A percentile compares a stretch with the other conserved stretches of the same genome.
These are phyloP conservation scores for Trypanosoma platydactyli DNA, from an alignment of 208 protist species.

Conservation along the genomic window DNA sequence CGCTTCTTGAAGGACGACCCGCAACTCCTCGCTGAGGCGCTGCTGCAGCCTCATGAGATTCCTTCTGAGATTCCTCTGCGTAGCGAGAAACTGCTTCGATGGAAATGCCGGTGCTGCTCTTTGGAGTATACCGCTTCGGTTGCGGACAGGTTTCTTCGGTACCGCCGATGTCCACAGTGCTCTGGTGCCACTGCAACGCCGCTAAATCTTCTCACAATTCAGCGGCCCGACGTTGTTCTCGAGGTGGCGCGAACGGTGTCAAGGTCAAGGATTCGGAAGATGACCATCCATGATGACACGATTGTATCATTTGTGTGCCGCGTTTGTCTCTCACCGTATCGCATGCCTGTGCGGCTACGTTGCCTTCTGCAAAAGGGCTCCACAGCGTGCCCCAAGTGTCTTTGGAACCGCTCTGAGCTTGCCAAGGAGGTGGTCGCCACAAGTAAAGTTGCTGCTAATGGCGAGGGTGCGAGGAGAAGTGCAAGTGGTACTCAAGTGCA, in stretches of 20 bases:
- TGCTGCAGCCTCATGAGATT: slow-evolving; percentile 56
- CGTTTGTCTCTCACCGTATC: slow-evolving; percentile 62
- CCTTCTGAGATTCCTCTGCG: slow-evolving; percentile 44
- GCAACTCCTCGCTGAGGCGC: slow-evolving; percentile 51
- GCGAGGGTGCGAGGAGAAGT: no score
- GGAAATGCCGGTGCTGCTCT: slow-evolving; percentile 64
- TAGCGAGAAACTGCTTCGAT: slow-evolving; percentile 49
- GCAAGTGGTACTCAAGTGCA: slow-evolving; percentile 17
- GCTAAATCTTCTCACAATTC: slow-evolving; percentile 62
- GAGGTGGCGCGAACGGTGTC: slow-evolving; percentile 62
- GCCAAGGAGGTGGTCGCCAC: slow-evolving; percentile 28
- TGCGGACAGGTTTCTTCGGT: slow-evolving; percentile 48
- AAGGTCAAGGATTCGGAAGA: slow-evolving; percentile 35
- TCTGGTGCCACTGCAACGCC: slow-evolving; percentile 38
- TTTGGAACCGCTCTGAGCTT: slow-evolving; percentile 31
- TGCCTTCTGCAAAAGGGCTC: slow-evolving; percentile 42
- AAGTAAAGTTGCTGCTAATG: no score
- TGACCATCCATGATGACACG: slow-evolving; percentile 60
- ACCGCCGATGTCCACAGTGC: slow-evolving; percentile 77
- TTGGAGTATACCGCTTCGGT: slow-evolving; percentile 56
- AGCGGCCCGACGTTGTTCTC: slow-evolving; percentile 69
- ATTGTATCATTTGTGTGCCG: slow-evolving; percentile 74
- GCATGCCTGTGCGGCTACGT: slow-evolving; percentile 62
- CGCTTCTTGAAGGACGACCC: slow-evolving; percentile 50
- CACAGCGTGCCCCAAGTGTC: slow-evolving; percentile 77